Conservation (phyloP, 2,329 filamentous ascomycete genomes). For the Ceratocystis papillata region DNA sequence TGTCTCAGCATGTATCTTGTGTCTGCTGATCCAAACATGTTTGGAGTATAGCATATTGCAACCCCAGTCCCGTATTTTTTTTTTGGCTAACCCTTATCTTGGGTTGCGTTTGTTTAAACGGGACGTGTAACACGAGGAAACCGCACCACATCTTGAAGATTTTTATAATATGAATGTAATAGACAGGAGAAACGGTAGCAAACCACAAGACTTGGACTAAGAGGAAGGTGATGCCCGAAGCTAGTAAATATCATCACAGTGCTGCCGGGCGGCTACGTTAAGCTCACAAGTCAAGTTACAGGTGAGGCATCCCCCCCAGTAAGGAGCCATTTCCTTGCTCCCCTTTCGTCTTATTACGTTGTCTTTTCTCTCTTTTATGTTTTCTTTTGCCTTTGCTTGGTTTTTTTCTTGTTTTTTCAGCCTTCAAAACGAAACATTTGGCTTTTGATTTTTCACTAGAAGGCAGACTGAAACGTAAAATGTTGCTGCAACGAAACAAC, state of each 20-base stretch:
- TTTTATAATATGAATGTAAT: background rate
- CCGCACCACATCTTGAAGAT: background rate
- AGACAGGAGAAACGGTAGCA: background rate
- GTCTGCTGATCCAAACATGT: too few species aligned
- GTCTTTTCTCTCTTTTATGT: constrained; percentile 1
- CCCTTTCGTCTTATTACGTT: constrained; percentile 9
- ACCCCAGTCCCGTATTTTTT: background rate
- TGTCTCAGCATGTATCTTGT: too few species aligned
- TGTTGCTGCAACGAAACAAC: constrained; percentile 7
- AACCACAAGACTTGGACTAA: background rate
- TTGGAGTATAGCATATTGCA: background rate
- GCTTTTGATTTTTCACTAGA: background rate
- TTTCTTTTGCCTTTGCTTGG: background rate
- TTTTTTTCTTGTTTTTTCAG: background rate
- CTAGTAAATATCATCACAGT: background rate
- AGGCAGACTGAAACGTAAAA: background rate
- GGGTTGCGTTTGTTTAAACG: background rate
- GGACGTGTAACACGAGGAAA: background rate
- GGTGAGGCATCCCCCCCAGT: background rate
- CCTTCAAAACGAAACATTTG: constrained; percentile 2
- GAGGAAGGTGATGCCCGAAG: background rate
- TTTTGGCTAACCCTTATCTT: background rate
- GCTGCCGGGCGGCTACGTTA: background rate
- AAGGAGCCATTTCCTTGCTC: background rate
- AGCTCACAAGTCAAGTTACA: constrained; percentile 1